These are phyloP conservation scores for Phycomyces blakesleeanus DNA, from an alignment of 192 early-diverging fungal genomes.

Conservation along the genomic window DNA sequence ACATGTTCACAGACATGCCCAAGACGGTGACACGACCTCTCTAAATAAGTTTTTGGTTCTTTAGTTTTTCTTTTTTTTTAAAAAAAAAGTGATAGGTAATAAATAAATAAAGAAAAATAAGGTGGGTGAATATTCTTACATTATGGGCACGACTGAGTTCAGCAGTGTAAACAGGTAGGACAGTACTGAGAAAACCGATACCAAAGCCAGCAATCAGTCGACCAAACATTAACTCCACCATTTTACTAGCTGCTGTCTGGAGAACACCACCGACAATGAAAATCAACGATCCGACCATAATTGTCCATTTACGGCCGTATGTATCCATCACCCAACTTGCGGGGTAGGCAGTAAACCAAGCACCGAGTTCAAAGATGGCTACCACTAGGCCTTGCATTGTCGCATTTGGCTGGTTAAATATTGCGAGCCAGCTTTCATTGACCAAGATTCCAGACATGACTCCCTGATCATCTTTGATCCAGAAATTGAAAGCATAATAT, in stretches of 20 bases:
- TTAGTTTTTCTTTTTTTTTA: too few relatives aligned
- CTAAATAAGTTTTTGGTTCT: slow-evolving; percentile 1
- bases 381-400: slow-evolving; percentile 17
- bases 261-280: slow-evolving; percentile 54
- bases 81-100: background rate
- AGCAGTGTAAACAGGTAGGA: slow-evolving; percentile 44
- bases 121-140: background rate
- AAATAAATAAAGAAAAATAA: background rate
- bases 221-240: slow-evolving; percentile 45
- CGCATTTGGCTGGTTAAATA: slow-evolving; percentile 14
- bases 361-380: slow-evolving; percentile 11
- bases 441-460: slow-evolving; percentile 43
- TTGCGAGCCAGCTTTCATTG: slow-evolving; percentile 11
- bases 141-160: slow-evolving; percentile 41
- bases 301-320: slow-evolving; percentile 46
- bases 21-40: slow-evolving; percentile 17
- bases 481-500: background rate
- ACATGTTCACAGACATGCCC: slow-evolving; percentile 22
- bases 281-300: slow-evolving; percentile 44
- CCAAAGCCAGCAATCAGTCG: slow-evolving; percentile 52
- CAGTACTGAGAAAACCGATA: slow-evolving; percentile 44
- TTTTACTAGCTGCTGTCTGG: slow-evolving; percentile 45
- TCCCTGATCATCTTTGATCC: slow-evolving; percentile 41
- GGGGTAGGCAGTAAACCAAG: slow-evolving; percentile 11
- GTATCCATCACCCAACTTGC: slow-evolving; percentile 21